Percentiles rank a stretch among this genome's conserved stretches.
Conservation (phyloP, 768 basidiomycete species). For the Zangia roseola region DNA sequence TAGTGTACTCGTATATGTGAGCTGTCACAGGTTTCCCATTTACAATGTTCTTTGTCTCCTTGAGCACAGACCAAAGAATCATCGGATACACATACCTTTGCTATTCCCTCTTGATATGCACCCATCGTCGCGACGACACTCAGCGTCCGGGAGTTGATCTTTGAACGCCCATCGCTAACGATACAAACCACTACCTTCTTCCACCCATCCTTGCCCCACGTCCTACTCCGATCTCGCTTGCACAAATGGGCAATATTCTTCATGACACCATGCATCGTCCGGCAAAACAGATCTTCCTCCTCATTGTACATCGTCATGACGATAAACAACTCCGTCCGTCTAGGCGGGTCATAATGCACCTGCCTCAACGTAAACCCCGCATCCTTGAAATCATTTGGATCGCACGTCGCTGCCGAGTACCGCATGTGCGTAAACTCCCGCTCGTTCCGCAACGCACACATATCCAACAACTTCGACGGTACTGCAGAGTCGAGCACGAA, state of each 20-base stretch:
- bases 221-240: conserved; percentile 82
- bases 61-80: conserved; percentile 1
- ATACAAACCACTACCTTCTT: conserved; percentile 96
- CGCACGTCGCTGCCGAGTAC: conserved; percentile 93
- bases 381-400: conserved; percentile 88
- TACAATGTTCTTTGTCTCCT: conserved; percentile 55
- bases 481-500: conserved; percentile 89
- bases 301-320: conserved; percentile 99
- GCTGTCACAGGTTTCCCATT: conserved; percentile 82
- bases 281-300: conserved; percentile 83
- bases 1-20: conserved; percentile 93
- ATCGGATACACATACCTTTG: conserved; percentile 53
- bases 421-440: conserved; percentile 96
- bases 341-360: conserved; percentile 85
- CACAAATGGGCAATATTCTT: conserved; percentile 91
- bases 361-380: conserved; percentile 86
- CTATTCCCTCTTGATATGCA: conserved; percentile 91
- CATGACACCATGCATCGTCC: conserved; percentile 95
- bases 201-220: conserved; percentile 98
- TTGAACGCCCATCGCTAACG: conserved; percentile 81
- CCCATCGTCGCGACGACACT: conserved; percentile 93
- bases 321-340: conserved; percentile 92
- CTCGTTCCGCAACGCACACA: conserved; percentile 73
- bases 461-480: conserved; percentile 85
- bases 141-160: conserved; percentile 82